Evolutionary conservation across 805 yeast species (phyloP).

Genomic region (Diddensiella santjacobensis): DNA sequence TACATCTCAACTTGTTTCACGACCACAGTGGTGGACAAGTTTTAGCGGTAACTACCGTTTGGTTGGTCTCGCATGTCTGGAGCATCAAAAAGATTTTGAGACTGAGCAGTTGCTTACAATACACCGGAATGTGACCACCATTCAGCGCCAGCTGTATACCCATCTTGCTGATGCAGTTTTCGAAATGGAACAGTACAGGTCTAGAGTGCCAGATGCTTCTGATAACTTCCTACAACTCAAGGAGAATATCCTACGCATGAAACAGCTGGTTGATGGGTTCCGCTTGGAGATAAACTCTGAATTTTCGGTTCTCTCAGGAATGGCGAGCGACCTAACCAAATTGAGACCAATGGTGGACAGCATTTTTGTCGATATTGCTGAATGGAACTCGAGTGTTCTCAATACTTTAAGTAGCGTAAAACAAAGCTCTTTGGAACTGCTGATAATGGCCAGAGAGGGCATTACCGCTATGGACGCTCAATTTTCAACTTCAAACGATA

Average conservation of each 20-base stretch:
- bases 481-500: too few species aligned
- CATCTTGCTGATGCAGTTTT: neutral
- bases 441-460: too few species aligned
- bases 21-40: conserved; percentile 66
- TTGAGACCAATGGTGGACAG: neutral
- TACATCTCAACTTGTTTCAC: conserved; percentile 26
- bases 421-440: too few species aligned
- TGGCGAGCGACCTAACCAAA: neutral
- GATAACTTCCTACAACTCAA: neutral
- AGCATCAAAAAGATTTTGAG: conserved; percentile 24
- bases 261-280: neutral
- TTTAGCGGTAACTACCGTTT: conserved; percentile 62
- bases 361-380: too few species aligned
- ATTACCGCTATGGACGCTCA: too few species aligned
- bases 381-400: too few species aligned
- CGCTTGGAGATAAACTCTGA: neutral
- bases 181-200: neutral
- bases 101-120: conserved; percentile 10
- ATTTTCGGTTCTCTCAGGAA: neutral
- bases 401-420: too few species aligned
- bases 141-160: conserved; percentile 9
- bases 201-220: neutral
- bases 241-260: neutral
- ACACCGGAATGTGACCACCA: conserved; percentile 11
- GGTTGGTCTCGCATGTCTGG: conserved; percentile 47